These are phyloP conservation scores for Erythrophleum ivorense DNA, from an alignment of 331 rosid species.

Conservation along the genomic window DNA sequence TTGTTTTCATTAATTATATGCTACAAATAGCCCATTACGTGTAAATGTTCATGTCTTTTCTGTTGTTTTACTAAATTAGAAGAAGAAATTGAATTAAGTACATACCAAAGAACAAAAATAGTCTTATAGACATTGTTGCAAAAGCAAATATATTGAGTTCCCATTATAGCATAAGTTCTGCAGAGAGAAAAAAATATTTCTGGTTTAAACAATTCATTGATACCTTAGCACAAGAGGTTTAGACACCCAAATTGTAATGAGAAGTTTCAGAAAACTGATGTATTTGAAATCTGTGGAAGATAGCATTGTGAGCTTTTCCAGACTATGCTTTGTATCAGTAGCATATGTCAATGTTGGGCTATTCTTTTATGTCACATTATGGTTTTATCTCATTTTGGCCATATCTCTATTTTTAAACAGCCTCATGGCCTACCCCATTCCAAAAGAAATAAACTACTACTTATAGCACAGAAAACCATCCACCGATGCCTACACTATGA, in stretches of 20 bases:
- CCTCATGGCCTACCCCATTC: no score
- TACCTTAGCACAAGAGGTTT: neutral
- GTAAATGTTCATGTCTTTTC: neutral
- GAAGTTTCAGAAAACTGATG: conserved; percentile 23
- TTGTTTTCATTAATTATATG: conserved; percentile 1
- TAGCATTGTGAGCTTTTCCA: conserved; percentile 1
- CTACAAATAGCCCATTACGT: neutral
- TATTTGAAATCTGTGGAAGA: conserved; percentile 19
- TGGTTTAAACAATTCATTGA: conserved; percentile 14
- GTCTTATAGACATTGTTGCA: neutral
- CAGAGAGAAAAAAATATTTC: neutral
- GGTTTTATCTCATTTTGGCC: neutral
- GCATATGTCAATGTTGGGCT: conserved; percentile 1
- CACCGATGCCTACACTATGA: neutral
- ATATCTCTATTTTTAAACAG: neutral
- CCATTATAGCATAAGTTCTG: conserved; percentile 8
- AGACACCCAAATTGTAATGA: neutral
- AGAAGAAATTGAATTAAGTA: conserved; percentile 20
- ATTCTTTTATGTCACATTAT: neutral
- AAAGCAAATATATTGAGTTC: neutral
- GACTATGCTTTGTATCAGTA: conserved; percentile 7
- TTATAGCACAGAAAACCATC: neutral
- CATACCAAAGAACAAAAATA: neutral
- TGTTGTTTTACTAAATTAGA: neutral
- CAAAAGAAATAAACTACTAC: neutral